Conservation (phyloP, 2,329 filamentous ascomycete genomes). For the Penicillium sp. region DNA sequence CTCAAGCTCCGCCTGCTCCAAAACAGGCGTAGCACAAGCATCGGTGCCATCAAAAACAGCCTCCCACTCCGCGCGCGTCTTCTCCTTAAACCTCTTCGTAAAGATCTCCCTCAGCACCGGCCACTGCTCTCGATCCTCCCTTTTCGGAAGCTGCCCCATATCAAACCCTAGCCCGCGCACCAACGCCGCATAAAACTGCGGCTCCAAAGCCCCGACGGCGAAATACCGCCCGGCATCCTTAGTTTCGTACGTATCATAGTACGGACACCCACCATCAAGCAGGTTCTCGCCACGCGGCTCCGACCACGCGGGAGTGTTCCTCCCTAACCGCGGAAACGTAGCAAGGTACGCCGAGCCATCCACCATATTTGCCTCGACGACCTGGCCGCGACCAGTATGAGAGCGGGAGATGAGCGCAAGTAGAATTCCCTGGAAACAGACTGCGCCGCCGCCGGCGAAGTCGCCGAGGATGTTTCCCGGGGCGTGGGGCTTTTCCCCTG, state of each 20-base stretch:
- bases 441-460: constrained; percentile 80
- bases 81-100: constrained; percentile 55
- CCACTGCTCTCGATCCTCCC: constrained; percentile 60
- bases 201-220: constrained; percentile 84
- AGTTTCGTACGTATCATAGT: constrained; percentile 82
- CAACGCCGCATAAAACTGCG: constrained; percentile 67
- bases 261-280: constrained; percentile 77
- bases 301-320: constrained; percentile 56
- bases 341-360: constrained; percentile 74
- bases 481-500: constrained; percentile 61
- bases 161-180: constrained; percentile 58
- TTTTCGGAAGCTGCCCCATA: constrained; percentile 36
- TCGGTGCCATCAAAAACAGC: constrained; percentile 77
- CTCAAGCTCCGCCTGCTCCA: constrained; percentile 66
- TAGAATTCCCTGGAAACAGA: constrained; percentile 71
- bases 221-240: constrained; percentile 63
- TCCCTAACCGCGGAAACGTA: constrained; percentile 63
- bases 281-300: constrained; percentile 62
- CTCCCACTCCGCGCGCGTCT: constrained; percentile 74
- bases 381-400: constrained; percentile 62
- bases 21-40: constrained; percentile 82
- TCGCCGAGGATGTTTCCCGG: constrained; percentile 80
- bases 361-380: constrained; percentile 95
- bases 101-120: constrained; percentile 56
- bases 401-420: constrained; percentile 64